Base-by-base conservation (phyloP, 345 rosid genomes). In the Gossypium thurberi region DNA sequence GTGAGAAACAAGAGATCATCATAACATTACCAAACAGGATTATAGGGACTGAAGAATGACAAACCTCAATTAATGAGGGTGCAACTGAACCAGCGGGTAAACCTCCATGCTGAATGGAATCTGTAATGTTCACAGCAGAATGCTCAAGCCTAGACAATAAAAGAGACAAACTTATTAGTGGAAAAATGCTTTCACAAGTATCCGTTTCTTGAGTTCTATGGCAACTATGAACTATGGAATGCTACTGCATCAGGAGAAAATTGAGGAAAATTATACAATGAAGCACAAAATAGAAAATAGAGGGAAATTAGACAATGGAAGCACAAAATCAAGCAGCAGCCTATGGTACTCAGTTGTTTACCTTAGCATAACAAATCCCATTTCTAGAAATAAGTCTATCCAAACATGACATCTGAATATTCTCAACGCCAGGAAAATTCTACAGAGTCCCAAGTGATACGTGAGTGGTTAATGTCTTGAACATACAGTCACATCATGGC, bases 21-120 rank as follows among this genome's bases (percentile, higher is more conserved):
- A 47, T 17, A 65, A 53, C 20, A 70, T 26, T 65, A 65, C 23
- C 10, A 51, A 72, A 64, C 57, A 81, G 72, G 72, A 79, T 40
- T 23, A 52, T 3, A 73, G 64, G 63, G 61, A 51, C 55, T 60
- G 42, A 23, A 60, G 81, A 59, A 59, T 59, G 64, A 59, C 42
- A 72, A 74, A 95, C 99, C 98, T 95, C 99, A 25, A 95, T 74
- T 62, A 92, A 78, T 79, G 98, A 87, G 73, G 97, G 96, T 63
- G 94, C 89, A 80, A 73, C 91, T 50, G 95, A 90, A 79, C 88
- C 91, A 75, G 87, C 83, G 17, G 87, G 87, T 69, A 82, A 75
- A 84, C 86, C 78, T 76, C 86, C 92, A 55, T 87, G 90, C 81
- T 91, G 95, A 82, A 91, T 80, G 58, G 89, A 83, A 75, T 81